Evolutionary conservation across 805 yeast genomes (phyloP), one percentile per base, ranked within the genome.

Genomic region (Metschnikowia chrysomelidarum): DNA sequence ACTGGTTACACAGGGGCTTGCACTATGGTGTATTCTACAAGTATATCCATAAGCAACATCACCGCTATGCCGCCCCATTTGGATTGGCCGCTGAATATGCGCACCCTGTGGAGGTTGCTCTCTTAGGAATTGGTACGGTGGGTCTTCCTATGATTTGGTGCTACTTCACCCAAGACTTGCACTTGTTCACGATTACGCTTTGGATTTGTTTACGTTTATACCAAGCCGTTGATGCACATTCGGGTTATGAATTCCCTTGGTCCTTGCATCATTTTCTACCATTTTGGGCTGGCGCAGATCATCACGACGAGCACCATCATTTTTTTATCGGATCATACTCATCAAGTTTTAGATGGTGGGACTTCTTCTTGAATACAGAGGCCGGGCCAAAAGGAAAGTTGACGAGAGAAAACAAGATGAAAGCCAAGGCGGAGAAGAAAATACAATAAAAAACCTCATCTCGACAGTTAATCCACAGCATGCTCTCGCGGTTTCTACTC

Each of bases 241-340:
- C 97, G 9, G 98, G 98, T 40, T 93, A 91, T 64, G 98, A 91
- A 60, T 91, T 91, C 78, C 98, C 98, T 45, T 81, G 94, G 87
- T 87, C 96, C 4, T 73, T 91, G 56, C 93, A 87, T 66, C 87
- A 88, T 59, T 79, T 91, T 64, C 59, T 91, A 43, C 97, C 97
- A 31, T 76, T 93, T 67, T 89, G 98, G 97, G 95, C 97, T 4
- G 98, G 98, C 48, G 96, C 97, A 15, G 96, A 86, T 55, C 98
- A 91, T 64, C 98, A 91, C 60, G 98, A 91, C 64, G 86, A 86
- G 64, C 98, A 91, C 60, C 98, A 91, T 62, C 95, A 86, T 60
- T 88, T 83, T 68, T 91, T 91, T 65, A 84, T 87, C 51, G 98
- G 98, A 49, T 88, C 89, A 64, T 91, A 87, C 61, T 93, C 97